A percentile compares a stretch with the other conserved stretches of the same genome.
These are phyloP conservation scores for Vachellia collinsii DNA, from an alignment of 306 rosid species.

Conservation along the genomic window DNA sequence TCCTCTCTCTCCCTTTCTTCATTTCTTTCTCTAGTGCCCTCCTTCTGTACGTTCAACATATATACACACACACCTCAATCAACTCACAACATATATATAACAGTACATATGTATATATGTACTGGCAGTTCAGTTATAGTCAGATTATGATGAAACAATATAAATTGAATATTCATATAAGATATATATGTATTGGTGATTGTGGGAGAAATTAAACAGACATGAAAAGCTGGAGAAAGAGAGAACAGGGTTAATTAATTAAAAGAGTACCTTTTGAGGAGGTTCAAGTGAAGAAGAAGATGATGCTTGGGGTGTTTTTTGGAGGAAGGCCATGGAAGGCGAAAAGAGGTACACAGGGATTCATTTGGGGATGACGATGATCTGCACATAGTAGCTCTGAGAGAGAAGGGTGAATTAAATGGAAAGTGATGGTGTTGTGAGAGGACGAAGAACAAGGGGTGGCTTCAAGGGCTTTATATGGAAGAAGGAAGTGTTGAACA, in stretches of 20 bases:
- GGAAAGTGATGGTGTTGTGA: neutral
- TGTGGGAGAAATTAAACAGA: too few species aligned
- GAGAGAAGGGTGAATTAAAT: neutral
- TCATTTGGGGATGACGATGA: constrained; percentile 44
- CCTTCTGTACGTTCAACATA: constrained; percentile 41
- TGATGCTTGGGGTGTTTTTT: constrained; percentile 33
- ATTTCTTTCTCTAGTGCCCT: constrained; percentile 31
- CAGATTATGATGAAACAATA: too few species aligned
- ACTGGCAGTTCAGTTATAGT: neutral
- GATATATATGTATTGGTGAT: too few species aligned
- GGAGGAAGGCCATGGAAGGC: constrained; percentile 39
- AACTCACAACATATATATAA: neutral
- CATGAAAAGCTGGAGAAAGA: neutral
- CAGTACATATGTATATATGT: neutral
- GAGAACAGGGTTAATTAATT: neutral
- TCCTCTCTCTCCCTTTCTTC: constrained; percentile 42
- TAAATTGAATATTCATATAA: too few species aligned
- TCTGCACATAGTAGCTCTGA: constrained; percentile 48
- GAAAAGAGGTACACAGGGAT: constrained; percentile 28
- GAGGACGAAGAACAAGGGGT: constrained; percentile 26
- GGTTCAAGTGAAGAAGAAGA: constrained; percentile 40
- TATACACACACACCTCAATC: neutral
- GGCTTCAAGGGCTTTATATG: constrained; percentile 40
- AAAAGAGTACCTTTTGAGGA: constrained; percentile 56
- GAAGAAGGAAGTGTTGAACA: neutral